A percentile compares a stretch with the other conserved stretches of the same genome.
Conservation (phyloP, 805 yeast genomes). For the Monosporozyma unispora region DNA sequence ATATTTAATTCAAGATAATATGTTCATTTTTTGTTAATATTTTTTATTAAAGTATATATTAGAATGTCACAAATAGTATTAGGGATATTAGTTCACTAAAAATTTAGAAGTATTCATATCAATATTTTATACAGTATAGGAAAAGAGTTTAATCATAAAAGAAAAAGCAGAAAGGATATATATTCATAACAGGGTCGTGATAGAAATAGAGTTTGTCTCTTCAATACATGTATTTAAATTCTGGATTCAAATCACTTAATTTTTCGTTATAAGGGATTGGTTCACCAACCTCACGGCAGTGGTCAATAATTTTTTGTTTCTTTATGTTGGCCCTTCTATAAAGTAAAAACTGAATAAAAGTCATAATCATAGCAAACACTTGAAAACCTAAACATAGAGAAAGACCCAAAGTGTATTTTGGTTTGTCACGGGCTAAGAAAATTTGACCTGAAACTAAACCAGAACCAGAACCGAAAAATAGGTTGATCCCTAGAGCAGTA, state of each 20-base stretch:
- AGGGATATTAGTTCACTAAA: background rate
- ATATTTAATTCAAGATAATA: background rate
- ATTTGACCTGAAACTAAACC: conserved; percentile 35
- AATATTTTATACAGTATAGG: background rate
- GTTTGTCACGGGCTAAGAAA: conserved; percentile 32
- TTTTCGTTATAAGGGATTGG: conserved; percentile 30
- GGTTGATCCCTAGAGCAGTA: conserved; percentile 32
- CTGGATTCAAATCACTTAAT: conserved; percentile 35
- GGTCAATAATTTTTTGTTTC: conserved; percentile 27
- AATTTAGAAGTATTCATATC: background rate
- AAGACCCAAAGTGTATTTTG: conserved; percentile 32
- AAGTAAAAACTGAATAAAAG: conserved; percentile 28
- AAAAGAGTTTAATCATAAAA: background rate
- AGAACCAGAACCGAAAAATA: conserved; percentile 31
- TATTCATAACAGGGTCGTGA: background rate
- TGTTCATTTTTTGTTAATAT: background rate
- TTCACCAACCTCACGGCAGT: conserved; percentile 26
- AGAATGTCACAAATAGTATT: background rate
- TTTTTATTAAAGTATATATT: background rate
- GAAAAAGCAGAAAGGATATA: background rate
- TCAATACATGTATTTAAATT: conserved; percentile 38
- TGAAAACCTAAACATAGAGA: conserved; percentile 39
- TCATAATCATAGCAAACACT: conserved; percentile 33
- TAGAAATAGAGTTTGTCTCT: background rate
- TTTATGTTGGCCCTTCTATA: conserved; percentile 31